Conservation (phyloP, 345 rosid species). For the Excoecaria cochinchinensis region DNA sequence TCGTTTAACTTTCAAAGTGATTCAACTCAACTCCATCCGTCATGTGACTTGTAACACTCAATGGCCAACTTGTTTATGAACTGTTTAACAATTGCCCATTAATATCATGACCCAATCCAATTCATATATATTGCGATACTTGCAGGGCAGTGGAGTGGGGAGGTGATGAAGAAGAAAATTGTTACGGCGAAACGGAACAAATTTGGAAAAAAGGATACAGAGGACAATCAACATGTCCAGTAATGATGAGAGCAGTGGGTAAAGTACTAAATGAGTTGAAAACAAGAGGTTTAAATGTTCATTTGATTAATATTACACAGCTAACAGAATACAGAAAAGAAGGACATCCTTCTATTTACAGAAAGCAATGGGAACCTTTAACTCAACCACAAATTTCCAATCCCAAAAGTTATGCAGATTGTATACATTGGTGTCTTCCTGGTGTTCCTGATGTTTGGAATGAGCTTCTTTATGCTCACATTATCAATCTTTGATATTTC, state of each 20-base stretch:
- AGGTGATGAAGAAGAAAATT: slow-evolving; percentile 45
- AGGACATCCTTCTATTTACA: slow-evolving; percentile 66
- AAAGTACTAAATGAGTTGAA: slow-evolving; percentile 38
- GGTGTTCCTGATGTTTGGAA: slow-evolving; percentile 97
- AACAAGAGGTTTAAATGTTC: slow-evolving; percentile 48
- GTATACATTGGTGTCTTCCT: slow-evolving; percentile 93
- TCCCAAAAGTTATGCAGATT: slow-evolving; percentile 71
- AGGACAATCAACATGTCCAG: slow-evolving; percentile 50
- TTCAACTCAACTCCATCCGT: no score
- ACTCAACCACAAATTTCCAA: slow-evolving; percentile 45
- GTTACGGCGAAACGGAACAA: slow-evolving; percentile 57
- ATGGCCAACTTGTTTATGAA: no score
- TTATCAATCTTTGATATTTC: slow-evolving; percentile 16
- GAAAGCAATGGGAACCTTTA: slow-evolving; percentile 68
- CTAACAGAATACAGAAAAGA: slow-evolving; percentile 79
- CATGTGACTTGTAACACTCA: no score
- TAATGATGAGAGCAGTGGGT: slow-evolving; percentile 55
- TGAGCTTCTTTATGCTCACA: slow-evolving; percentile 64
- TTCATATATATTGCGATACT: background rate
- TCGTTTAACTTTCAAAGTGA: no score
- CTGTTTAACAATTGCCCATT: no score
- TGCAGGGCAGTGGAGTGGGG: slow-evolving; percentile 81
- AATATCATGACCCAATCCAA: no score
- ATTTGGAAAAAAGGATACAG: slow-evolving; percentile 47
- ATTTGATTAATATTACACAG: slow-evolving; percentile 73